Evolutionary conservation across 148 eudicot species (phyloP).

Genomic region (Simmondsia chinensis): DNA sequence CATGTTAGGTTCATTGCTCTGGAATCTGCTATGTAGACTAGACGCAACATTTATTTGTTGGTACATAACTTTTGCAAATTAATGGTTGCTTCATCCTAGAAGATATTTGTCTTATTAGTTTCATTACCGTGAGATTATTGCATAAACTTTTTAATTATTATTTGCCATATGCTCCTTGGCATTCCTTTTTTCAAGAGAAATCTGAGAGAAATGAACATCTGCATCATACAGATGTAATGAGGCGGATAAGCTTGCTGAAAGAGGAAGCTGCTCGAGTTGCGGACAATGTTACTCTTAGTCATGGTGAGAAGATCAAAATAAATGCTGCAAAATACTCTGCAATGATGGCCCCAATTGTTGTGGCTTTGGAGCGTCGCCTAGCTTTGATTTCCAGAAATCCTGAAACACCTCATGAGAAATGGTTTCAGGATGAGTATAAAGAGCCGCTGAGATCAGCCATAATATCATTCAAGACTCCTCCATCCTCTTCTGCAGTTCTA

Average conservation of each 20-base stretch:
- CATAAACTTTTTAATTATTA: no score
- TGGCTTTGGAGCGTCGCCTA: constrained; percentile 91
- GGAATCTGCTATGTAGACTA: no score
- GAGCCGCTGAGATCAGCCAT: constrained; percentile 66
- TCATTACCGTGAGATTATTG: no score
- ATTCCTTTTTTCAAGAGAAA: no score
- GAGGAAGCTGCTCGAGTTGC: constrained; percentile 93
- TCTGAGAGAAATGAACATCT: constrained; percentile 7
- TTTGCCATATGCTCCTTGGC: no score
- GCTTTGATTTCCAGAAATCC: constrained; percentile 71
- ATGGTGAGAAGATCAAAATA: constrained; percentile 76
- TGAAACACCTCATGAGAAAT: constrained; percentile 92
- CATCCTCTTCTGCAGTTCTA: constrained; percentile 60
- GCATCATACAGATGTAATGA: constrained; percentile 59
- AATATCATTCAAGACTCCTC: constrained; percentile 62
- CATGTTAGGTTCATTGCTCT: not conserved
- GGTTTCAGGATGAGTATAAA: constrained; percentile 85
- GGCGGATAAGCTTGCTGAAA: constrained; percentile 88
- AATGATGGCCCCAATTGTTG: constrained; percentile 97
- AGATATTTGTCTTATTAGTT: no score
- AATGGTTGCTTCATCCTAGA: no score
- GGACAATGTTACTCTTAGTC: constrained; percentile 72
- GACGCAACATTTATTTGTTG: no score
- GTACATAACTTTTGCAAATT: no score
- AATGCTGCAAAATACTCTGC: constrained; percentile 95